Percentiles rank a stretch among this genome's conserved stretches.
phyloP scores from a whole-genome alignment of 345 rosid species.

The Pistacia integerrima region DNA sequence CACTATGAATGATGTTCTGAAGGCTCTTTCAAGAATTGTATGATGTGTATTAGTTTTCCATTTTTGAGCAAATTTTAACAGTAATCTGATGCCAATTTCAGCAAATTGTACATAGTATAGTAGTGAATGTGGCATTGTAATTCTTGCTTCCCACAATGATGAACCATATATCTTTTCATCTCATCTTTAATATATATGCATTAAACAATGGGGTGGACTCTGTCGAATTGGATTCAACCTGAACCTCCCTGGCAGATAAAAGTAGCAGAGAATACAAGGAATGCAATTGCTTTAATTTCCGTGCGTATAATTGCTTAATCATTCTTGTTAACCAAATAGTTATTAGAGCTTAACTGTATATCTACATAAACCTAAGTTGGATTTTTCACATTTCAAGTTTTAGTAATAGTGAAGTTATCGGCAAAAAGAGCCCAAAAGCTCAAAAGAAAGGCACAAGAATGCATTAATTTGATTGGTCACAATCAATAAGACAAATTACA shows the following conservation, averaged over 20 bases:
- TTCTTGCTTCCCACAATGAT: neutral
- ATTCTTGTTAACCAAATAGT: too few species aligned
- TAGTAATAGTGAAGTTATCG: too few species aligned
- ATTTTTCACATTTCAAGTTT: too few species aligned
- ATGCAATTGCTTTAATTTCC: too few species aligned
- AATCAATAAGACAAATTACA: too few species aligned
- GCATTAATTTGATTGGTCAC: neutral
- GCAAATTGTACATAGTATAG: neutral
- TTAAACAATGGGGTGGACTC: neutral
- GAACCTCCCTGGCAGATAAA: too few species aligned
- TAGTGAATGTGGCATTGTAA: neutral
- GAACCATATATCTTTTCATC: neutral
- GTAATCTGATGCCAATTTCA: neutral
- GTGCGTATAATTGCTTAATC: too few species aligned
- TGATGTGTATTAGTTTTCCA: neutral
- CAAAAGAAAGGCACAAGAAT: too few species aligned
- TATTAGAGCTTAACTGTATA: too few species aligned
- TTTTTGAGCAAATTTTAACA: neutral
- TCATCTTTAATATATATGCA: neutral
- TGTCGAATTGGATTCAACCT: neutral
- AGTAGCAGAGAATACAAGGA: too few species aligned
- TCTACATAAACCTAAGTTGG: too few species aligned
- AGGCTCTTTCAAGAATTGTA: constrained; percentile 32
- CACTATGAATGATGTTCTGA: constrained; percentile 35
- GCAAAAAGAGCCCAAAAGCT: too few species aligned